These are phyloP conservation scores for Penicillium fuscoglaucum DNA, from an alignment of 2,329 filamentous ascomycete species.

Conservation along the genomic window DNA sequence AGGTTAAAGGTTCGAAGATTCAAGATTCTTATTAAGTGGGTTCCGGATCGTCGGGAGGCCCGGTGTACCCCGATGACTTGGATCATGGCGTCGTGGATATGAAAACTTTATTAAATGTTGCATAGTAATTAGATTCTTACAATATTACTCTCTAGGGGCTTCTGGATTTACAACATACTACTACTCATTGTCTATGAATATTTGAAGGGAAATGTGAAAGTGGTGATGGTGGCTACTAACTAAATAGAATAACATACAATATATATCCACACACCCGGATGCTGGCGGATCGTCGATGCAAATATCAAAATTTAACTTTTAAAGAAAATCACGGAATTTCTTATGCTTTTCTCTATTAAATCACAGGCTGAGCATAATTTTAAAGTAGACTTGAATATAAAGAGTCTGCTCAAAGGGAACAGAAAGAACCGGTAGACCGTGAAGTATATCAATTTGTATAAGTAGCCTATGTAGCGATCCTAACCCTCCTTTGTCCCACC, in stretches of 20 bases:
- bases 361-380: no score
- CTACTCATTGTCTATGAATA: background rate
- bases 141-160: background rate
- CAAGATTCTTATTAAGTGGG: background rate
- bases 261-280: background rate
- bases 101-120: background rate
- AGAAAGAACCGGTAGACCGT: no score
- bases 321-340: background rate
- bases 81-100: slow-evolving; percentile 5
- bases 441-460: background rate
- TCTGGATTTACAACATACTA: no score
- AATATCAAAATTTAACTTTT: background rate
- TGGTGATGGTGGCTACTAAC: no score
- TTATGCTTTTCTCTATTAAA: no score
- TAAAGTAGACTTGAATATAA: no score
- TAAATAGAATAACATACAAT: background rate
- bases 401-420: no score
- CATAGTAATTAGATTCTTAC: background rate
- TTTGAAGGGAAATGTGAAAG: background rate
- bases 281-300: background rate
- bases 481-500: background rate
- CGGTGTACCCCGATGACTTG: background rate
- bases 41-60: background rate
- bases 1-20: background rate
- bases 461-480: background rate